Base-by-base conservation (phyloP, 1,284 basidiomycete genomes). In the Marasmius sp. region DNA sequence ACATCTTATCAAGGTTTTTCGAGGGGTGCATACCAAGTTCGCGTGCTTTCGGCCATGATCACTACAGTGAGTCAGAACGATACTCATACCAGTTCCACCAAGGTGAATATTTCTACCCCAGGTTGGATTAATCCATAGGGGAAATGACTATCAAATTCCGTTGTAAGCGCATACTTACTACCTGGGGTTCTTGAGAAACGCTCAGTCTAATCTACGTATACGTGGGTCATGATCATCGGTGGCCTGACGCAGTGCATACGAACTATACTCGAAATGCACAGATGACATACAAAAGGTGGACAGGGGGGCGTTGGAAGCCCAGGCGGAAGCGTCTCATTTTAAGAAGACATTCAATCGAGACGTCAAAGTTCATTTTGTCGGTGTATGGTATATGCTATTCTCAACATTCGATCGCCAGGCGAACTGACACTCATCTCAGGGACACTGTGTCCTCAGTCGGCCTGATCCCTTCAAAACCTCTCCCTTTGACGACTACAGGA, bases 321-420 rank as follows among this genome's bases (percentile, higher is more conserved):
- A n/a, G n/a, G 45, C 27, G 5, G 27, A 27, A 33, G 50, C 27
- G 2, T 27, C 50, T 1, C 22, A 11, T 16, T 75, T 75, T 67
- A 74, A 74, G 59, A 53, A 63, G 10, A 66, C 73, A 1, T 72
- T 75, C 50, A 69, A 64, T 8, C 47, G 62, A 6, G 34, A 66
- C 16, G 74, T 74, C 1, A 62, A 61, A 34, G 69, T 77, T 1
- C 77, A 77, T 64, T 79, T 76, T 56, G 64, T 78, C 7, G 77
- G 77, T 18, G 75, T 63, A 4, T 79, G 78, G 77, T 78, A 27
- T 27, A 5, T 27, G 5, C 27, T 27, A 5, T 27, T 5, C 27
- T 27, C 27, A 27, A 2, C 5, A 27, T 27, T 27, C 27, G 9
- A n/a, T n/a, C n/a, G n/a, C n/a, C n/a, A n/a, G n/a, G n/a, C n/a